Base-by-base conservation (phyloP, 208 protist genomes). In the Wallacemonas sp. region DNA sequence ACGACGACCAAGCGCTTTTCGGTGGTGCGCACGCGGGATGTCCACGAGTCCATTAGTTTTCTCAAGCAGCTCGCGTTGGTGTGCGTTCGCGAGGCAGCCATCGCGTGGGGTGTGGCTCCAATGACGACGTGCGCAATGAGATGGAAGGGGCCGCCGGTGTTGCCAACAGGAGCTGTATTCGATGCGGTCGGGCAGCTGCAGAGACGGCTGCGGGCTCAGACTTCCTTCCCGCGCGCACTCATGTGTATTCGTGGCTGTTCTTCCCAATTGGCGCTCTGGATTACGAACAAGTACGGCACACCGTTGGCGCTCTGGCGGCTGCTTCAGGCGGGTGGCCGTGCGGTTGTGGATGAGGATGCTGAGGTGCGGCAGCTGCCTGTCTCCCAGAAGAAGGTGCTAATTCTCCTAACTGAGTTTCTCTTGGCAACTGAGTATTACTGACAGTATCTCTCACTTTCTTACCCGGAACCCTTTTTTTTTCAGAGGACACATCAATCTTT, bases 161-260 rank as follows among this genome's bases (percentile, higher is more conserved):
- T 66, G 15, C 65, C 66, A 42, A 75, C 66, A 14, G 31, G 28
- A 12, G 9, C 39, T 4, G 76, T 70, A 26, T 53, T 91, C 21
- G 30, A 59, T 12, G 19, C 59, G n/a, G 68, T 78, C 11, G 26
- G 33, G 15, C 46, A 31, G 0, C 59, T 86, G 51, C 75, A 84
- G 61, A 68, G 67, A 17, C 67, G 36, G 3, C 58, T 89, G 11
- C 79, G 75, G 19, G 82, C 79, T 8, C 56, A 67, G 59, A 92
- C 86, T n/a, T 82, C 80, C 2, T 88, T 90, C 64, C 75, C 79
- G 28, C 86, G 86, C 46, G 84, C 88, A 78, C 75, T 92, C 9
- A 77, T 89, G 80, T 92, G 86, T 51, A 65, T 92, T 33, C 82
- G 82, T 15, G 86, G 86, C 41, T 92, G 86, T 70, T 84, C 86